A percentile compares a stretch with the other conserved stretches of the same genome.
Conservation (phyloP, 805 yeast genomes). For the Wickerhamomyces alni region DNA sequence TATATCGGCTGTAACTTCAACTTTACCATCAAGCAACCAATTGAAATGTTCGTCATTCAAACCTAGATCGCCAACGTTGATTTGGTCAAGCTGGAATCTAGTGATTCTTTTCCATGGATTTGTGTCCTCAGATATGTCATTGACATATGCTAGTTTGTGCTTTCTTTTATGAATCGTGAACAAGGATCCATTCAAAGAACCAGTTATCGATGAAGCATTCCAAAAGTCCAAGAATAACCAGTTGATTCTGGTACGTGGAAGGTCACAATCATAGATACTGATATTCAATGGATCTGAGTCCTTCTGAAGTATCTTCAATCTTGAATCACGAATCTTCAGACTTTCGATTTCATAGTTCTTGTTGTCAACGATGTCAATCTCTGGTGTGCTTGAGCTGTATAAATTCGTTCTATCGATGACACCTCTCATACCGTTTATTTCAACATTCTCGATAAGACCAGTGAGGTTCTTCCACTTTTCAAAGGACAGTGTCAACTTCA, state of each 20-base stretch:
- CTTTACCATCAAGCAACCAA: conserved; percentile 69
- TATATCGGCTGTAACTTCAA: conserved; percentile 65
- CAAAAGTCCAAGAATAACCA: conserved; percentile 60
- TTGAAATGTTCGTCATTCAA: conserved; percentile 38
- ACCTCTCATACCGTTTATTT: conserved; percentile 80
- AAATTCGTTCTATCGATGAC: conserved; percentile 56
- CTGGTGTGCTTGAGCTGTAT: conserved; percentile 13
- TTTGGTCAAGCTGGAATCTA: conserved; percentile 36
- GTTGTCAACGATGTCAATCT: conserved; percentile 27
- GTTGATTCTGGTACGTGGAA: conserved; percentile 53
- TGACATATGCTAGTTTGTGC: conserved; percentile 42
- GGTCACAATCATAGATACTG: conserved; percentile 58
- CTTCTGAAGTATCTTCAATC: conserved; percentile 29
- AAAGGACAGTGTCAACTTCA: conserved; percentile 74
- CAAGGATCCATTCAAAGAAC: conserved; percentile 68
- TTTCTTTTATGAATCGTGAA: conserved; percentile 76
- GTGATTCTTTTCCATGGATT: conserved; percentile 46
- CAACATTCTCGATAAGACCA: conserved; percentile 77
- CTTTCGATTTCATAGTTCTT: conserved; percentile 33
- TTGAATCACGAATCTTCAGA: conserved; percentile 47
- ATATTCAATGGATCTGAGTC: conserved; percentile 29
- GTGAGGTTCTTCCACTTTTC: conserved; percentile 81
- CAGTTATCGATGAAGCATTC: conserved; percentile 65
- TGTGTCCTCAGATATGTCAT: conserved; percentile 29
- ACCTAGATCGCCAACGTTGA: conserved; percentile 31